These are phyloP conservation scores for Umbelopsis sp. DNA, from an alignment of 192 early-diverging fungal genomes.

Conservation along the genomic window DNA sequence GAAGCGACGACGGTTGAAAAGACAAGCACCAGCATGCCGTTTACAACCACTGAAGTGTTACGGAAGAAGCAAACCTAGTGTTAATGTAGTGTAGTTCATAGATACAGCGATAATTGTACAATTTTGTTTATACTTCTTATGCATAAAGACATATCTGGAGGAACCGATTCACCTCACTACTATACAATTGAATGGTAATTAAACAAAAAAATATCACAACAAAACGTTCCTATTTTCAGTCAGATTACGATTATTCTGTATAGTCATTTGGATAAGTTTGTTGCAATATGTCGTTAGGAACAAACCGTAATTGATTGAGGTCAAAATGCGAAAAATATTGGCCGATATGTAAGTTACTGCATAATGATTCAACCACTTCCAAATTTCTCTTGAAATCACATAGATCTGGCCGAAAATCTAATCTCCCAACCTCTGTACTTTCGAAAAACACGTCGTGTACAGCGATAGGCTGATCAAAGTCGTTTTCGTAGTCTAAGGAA, in stretches of 20 bases:
- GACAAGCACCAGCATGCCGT: not conserved
- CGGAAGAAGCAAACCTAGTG: not conserved
- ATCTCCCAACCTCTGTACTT: not conserved
- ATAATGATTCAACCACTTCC: not conserved
- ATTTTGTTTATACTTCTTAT: no score
- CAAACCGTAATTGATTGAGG: not conserved
- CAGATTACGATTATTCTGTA: not conserved
- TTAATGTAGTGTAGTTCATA: not conserved
- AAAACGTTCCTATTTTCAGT: not conserved
- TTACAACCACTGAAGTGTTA: not conserved
- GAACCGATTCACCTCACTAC: no score
- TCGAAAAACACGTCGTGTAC: not conserved
- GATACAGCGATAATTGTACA: no score
- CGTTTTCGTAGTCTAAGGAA: not conserved
- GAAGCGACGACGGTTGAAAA: not conserved
- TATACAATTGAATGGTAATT: no score
- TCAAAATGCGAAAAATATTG: slow-evolving; percentile 1
- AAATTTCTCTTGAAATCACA: not conserved
- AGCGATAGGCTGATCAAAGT: no score
- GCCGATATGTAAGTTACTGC: not conserved
- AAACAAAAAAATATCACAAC: not conserved
- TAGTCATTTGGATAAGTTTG: not conserved
- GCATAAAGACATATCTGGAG: no score
- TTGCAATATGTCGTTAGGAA: not conserved
- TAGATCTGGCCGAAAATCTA: not conserved